Base-by-base conservation (phyloP, 805 yeast species). In the Kockiozyma suomiensis region DNA sequence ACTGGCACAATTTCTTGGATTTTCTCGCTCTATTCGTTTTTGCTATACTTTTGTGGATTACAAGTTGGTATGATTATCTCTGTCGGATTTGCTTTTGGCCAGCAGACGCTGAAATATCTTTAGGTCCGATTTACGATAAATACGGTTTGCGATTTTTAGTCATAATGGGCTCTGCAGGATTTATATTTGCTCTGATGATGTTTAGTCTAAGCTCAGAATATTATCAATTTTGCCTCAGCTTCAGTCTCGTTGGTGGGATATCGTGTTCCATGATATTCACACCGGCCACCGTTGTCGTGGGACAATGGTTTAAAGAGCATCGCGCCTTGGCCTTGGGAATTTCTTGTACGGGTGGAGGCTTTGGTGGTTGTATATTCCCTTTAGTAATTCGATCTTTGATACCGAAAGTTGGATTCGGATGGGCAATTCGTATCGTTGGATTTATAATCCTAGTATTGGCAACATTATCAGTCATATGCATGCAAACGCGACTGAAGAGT, bases 1-100 rank as follows among this genome's bases (percentile, higher is more conserved):
- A 76, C 83, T 15, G 76, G 85, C 21, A 71, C 82, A 1, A 76
- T 86, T 3, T 83, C 89, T 0, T 88, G 93, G 94, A 81, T 87
- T 58, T 88, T 87, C 68, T 80, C 74, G 5, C 58, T 74, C 7
- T 75, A 71, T 64, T 65, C 75, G 12, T 74, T 72, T 62, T 62
- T 76, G 40, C 72, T 73, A 56, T 76, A 74, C 63, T 68, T 74
- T 35, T 69, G 84, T 23, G 83, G 86, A 3, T 70, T 79, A 3
- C 87, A 71, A 42, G 68, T 74, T 60, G 75, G 85, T 49, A 41
- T 19, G 58, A 38, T 10, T 12, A 10, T 47, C 12, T 28, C 26
- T 23, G 32, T n/a, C 13, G 23, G n/a, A 38, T n/a, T 37, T 10
- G 13, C 42, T 13, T 37, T n/a, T 6, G 4, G 30, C 28, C 6